Percentiles rank a stretch among this genome's conserved stretches.
Conservation (phyloP, 177 flowering plant species). For the Telopea speciosissima region DNA sequence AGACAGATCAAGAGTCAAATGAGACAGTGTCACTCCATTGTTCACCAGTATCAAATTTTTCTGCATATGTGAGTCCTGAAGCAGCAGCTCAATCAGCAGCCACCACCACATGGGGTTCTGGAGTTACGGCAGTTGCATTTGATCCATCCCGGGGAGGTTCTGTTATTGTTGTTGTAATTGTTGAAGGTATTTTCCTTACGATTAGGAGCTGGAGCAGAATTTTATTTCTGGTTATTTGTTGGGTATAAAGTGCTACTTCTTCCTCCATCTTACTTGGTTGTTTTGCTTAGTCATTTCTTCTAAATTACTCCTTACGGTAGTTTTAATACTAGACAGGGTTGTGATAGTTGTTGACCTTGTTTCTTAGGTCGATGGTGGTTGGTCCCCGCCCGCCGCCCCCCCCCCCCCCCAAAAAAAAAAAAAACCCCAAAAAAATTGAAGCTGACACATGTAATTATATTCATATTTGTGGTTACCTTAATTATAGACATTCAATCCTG, state of each 20-base stretch:
- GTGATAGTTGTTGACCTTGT: neutral
- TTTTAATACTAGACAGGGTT: no score
- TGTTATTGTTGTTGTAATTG: constrained; percentile 89
- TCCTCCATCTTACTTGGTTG: neutral
- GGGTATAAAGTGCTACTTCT: constrained; percentile 1
- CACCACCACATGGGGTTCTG: constrained; percentile 99
- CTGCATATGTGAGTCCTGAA: constrained; percentile 99
- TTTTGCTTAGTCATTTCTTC: neutral
- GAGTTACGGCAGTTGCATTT: constrained; percentile 95
- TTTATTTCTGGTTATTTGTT: neutral
- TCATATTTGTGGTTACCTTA: neutral
- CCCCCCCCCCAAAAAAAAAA: no score
- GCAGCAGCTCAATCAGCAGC: constrained; percentile 92
- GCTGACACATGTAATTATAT: neutral
- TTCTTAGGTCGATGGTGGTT: neutral
- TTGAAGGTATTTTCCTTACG: constrained; percentile 53
- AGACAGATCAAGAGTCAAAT: constrained; percentile 40
- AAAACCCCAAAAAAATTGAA: no score
- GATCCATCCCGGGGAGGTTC: constrained; percentile 99
- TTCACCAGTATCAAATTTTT: constrained; percentile 97
- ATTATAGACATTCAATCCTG: neutral
- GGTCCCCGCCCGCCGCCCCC: no score
- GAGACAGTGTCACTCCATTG: constrained; percentile 73
- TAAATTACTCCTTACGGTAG: neutral
- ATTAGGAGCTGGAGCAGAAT: neutral